Evolutionary conservation across 2,329 filamentous ascomycete species (phyloP), one percentile per base, ranked within the genome.

Genomic region (Aspergillus udagawae): DNA sequence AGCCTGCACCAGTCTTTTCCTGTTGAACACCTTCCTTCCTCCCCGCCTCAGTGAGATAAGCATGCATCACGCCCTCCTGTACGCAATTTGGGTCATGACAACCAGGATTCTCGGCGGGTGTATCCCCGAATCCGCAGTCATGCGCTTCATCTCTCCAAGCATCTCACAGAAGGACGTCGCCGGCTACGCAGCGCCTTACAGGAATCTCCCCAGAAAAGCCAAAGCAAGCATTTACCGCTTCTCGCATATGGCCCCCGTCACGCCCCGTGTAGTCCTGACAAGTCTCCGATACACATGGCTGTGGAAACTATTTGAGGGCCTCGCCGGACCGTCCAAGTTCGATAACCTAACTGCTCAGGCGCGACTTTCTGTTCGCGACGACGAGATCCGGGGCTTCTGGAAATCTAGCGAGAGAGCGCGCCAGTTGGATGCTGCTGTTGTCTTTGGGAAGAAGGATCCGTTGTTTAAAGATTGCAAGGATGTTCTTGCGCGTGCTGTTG

Each of bases 21-120:
- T 58, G 27, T 35, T 63, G 7, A 56, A 63, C 42, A 54, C 61
- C 14, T 63, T 63, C 54, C 52, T 63, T 27, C 57, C 61, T n/a
- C 55, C 28, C 17, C 57, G 38, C 17, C 45, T 55, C 9, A 27
- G 44, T 17, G 61, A 60, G 29, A 53, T 59, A 52, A 35, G 54
- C 29, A 5, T 23, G 12, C 44, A 27, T 23, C 3, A 50, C 58
- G 5, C 57, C 56, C 17, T 56, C 56, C 23, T 25, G 1, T 14
- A 47, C 21, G n/a, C 21, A 12, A 47, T 27, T 23, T 47, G 44
- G 44, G 5, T 14, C 44, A 47, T 47, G 44, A 47, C 44, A 3
- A 47, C 44, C 21, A 9, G 14, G 44, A 27, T 47, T 2, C 44
- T 47, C 20, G 21, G 44, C 44, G 9, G 9, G 14, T 1, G 44